phyloP scores from a whole-genome alignment of 805 yeast genomes.

The Metschnikowia rubicola region DNA sequence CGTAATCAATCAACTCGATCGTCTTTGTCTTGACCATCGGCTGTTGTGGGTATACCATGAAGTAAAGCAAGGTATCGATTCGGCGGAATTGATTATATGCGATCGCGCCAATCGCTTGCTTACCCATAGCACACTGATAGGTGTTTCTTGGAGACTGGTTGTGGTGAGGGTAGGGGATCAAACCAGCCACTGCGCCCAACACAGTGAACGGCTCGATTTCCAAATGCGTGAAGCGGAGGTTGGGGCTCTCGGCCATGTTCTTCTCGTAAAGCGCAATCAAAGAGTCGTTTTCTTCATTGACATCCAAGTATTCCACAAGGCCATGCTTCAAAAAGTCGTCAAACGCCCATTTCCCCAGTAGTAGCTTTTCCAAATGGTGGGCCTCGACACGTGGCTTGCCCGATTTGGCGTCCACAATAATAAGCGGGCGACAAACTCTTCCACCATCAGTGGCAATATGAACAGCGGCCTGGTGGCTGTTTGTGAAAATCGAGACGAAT shows the following conservation, averaged over 20 bases:
- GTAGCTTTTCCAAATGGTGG: slow-evolving; percentile 60
- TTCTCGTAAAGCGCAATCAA: slow-evolving; percentile 85
- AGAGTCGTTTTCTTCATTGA: slow-evolving; percentile 95
- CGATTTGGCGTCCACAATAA: slow-evolving; percentile 70
- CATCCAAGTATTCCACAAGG: slow-evolving; percentile 91
- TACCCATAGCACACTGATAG: slow-evolving; percentile 95
- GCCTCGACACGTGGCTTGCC: slow-evolving; percentile 61
- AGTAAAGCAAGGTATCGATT: slow-evolving; percentile 86
- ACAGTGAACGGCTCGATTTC: slow-evolving; percentile 96
- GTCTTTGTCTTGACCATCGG: slow-evolving; percentile 99
- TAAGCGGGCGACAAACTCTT: slow-evolving; percentile 93
- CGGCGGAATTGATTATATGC: slow-evolving; percentile 95
- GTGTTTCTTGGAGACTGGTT: slow-evolving; percentile 92
- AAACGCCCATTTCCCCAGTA: slow-evolving; percentile 73
- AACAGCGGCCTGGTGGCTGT: slow-evolving; percentile 86
- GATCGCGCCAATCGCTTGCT: slow-evolving; percentile 99
- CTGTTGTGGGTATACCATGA: slow-evolving; percentile 99
- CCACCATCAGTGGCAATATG: slow-evolving; percentile 99
- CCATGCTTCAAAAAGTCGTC: slow-evolving; percentile 88
- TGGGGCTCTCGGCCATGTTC: slow-evolving; percentile 43
- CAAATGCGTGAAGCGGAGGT: slow-evolving; percentile 67
- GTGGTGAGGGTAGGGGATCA: slow-evolving; percentile 90
- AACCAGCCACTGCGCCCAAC: slow-evolving; percentile 88
- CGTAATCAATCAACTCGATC: slow-evolving; percentile 91
- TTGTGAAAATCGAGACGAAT: slow-evolving; percentile 86